A percentile compares a stretch with the other conserved stretches of the same genome.
phyloP scores from a whole-genome alignment of 2,329 filamentous ascomycete species.

The Arthrobotrys conoides region DNA sequence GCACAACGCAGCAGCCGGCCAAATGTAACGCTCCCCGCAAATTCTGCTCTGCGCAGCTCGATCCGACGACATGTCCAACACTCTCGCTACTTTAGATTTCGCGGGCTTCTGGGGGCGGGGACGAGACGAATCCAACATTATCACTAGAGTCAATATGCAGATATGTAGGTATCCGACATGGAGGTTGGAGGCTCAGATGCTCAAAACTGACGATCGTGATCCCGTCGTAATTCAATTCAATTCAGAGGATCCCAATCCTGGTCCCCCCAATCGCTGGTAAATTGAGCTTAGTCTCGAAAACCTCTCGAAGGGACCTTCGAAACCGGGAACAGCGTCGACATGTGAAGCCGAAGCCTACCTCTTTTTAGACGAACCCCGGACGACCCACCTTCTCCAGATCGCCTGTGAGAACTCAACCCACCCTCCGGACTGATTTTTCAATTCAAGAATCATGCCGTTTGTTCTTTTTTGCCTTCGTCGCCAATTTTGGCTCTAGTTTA shows the following conservation, averaged over 20 bases:
- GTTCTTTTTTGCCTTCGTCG: constrained; percentile 33
- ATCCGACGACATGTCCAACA: constrained; percentile 46
- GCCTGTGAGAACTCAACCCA: constrained; percentile 36
- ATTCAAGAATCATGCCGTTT: constrained; percentile 48
- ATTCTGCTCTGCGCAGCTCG: neutral
- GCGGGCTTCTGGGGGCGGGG: neutral
- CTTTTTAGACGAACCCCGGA: constrained; percentile 59
- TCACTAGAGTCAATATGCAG: neutral
- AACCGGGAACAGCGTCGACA: constrained; percentile 51
- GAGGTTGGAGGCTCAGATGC: neutral
- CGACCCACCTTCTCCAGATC: constrained; percentile 61
- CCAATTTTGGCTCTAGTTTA: constrained; percentile 39
- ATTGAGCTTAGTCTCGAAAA: constrained; percentile 41
- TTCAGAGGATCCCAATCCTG: constrained; percentile 22
- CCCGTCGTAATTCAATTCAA: constrained; percentile 29
- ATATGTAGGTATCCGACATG: neutral
- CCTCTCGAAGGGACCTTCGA: constrained; percentile 33
- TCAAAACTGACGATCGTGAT: constrained; percentile 42
- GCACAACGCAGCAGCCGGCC: constrained; percentile 34
- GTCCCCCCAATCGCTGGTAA: constrained; percentile 21
- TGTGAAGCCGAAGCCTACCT: constrained; percentile 58
- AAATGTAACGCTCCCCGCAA: constrained; percentile 50
- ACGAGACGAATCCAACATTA: constrained; percentile 10
- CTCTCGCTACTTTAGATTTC: neutral
- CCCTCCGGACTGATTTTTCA: constrained; percentile 35